phyloP scores from a whole-genome alignment of 495 filamentous ascomycete genomes.

The Penicillium desertorum region DNA sequence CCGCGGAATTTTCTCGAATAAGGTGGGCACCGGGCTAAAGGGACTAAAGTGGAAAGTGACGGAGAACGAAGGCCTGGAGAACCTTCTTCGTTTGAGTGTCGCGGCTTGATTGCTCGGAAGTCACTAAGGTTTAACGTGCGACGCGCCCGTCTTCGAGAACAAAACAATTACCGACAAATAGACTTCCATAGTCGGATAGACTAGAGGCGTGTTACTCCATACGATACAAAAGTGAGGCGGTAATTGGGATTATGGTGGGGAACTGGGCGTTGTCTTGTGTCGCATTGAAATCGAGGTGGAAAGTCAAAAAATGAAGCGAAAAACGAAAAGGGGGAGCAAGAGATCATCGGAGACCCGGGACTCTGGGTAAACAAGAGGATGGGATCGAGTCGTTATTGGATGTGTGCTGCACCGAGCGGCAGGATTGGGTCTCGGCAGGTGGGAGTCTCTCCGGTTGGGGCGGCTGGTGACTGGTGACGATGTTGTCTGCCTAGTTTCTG shows the following conservation, averaged over 20 bases:
- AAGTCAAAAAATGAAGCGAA: background rate
- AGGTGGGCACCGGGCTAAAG: conserved; percentile 20
- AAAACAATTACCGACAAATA: background rate
- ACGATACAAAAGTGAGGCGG: background rate
- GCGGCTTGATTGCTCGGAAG: background rate
- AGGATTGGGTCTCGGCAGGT: conserved; percentile 23
- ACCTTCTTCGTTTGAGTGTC: conserved; percentile 5
- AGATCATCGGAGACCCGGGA: conserved; percentile 21
- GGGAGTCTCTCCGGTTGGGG: conserved; percentile 21
- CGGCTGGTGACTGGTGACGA: conserved; percentile 14
- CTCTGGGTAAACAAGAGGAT: conserved; percentile 15
- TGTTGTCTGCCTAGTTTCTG: conserved; percentile 22
- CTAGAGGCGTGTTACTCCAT: background rate
- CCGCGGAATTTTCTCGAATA: conserved; percentile 34
- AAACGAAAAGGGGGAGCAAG: conserved; percentile 19
- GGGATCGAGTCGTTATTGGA: conserved; percentile 14
- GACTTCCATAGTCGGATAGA: conserved; percentile 9
- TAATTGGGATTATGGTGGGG: conserved; percentile 10
- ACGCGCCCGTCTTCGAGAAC: conserved; percentile 18
- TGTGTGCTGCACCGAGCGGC: conserved; percentile 17
- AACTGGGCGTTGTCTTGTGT: background rate
- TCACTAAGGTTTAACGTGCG: conserved; percentile 23
- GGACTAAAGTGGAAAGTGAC: conserved; percentile 2
- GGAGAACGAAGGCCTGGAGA: conserved; percentile 15
- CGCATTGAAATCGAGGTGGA: conserved; percentile 8